A percentile compares a stretch with the other conserved stretches of the same genome.
Conservation (phyloP, 129 eudicot species). For the Centella asiatica region DNA sequence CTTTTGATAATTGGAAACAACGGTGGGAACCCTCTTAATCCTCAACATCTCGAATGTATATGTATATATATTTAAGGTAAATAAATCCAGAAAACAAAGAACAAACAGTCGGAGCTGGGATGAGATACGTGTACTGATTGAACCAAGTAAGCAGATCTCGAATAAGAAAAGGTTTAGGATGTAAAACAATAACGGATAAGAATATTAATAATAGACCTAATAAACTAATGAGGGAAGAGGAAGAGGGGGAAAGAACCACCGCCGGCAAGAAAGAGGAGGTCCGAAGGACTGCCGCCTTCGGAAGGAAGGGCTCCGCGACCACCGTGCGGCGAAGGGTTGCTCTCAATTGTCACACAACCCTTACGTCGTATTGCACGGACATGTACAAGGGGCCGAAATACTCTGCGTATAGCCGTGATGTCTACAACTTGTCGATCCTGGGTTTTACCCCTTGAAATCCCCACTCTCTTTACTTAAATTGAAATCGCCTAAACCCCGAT, state of each 20-base stretch:
- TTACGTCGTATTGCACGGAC: conserved; percentile 59
- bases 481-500: background rate
- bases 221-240: background rate
- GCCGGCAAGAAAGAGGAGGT: conserved; percentile 95
- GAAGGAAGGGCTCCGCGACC: conserved; percentile 98
- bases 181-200: background rate
- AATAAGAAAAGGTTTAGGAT: background rate
- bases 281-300: conserved; percentile 99
- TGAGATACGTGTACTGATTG: too few species aligned
- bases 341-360: conserved; percentile 35
- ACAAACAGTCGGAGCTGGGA: too few species aligned
- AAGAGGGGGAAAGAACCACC: conserved; percentile 44
- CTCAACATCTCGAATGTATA: conserved; percentile 40
- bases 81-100: too few species aligned
- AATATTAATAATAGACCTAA: background rate
- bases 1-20: conserved; percentile 90
- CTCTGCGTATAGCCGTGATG: conserved; percentile 81
- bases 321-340: conserved; percentile 91
- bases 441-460: conserved; percentile 36
- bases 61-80: background rate
- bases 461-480: background rate
- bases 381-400: conserved; percentile 41
- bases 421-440: conserved; percentile 50
- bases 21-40: conserved; percentile 96
- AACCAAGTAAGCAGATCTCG: conserved; percentile 9